Evolutionary conservation across 306 rosid species (phyloP), one percentile per base, ranked within the genome.

Genomic region (Gynostemma pentaphyllum): DNA sequence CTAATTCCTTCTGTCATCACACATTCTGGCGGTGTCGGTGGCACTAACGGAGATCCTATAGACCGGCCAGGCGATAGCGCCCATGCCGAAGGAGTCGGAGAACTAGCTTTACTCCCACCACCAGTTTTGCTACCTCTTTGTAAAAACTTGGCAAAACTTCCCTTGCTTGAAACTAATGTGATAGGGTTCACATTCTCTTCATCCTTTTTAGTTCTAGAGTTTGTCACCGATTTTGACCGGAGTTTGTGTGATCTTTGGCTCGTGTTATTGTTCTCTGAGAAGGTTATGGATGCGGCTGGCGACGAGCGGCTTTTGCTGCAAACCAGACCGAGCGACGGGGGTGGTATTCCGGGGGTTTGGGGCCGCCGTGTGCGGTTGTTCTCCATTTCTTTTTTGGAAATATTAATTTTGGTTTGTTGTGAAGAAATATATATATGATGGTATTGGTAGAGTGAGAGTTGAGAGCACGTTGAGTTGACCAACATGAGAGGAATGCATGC

Each of bases 61-160:
- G 75, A 67, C 64, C 82, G 46, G 14, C 84, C 96, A 0, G 96
- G 95, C 0, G 97, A 90, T 40, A 90, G 67, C 0, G 96, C 96
- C 97, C 97, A 90, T 0, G 97, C 95, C 0, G 96, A 87, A 1
- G 88, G 82, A 18, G 78, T 66, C 1, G 88, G 82, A 18, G 78
- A 68, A 4, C 15, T 8, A 4, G 24, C 48, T 49, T 4, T 44
- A 15, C 0, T 65, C 23, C 0, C 76, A 45, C 9, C 53, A 59
- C 1, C 18, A 15, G 39, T 7, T 19, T 16, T 14, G 9, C 9
- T 21, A 19, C n/a, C 22, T 11, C 16, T 14, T 15, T 48, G 5
- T 3, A 21, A 65, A 41, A 16, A 9, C 55, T 46, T 65, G 45
- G 16, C 4, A 4, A 65, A 65, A 4, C 41, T 49, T 2, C 27